Evolutionary conservation across 148 eudicot genomes (phyloP).

Genomic region (Arctostaphylos glauca): DNA sequence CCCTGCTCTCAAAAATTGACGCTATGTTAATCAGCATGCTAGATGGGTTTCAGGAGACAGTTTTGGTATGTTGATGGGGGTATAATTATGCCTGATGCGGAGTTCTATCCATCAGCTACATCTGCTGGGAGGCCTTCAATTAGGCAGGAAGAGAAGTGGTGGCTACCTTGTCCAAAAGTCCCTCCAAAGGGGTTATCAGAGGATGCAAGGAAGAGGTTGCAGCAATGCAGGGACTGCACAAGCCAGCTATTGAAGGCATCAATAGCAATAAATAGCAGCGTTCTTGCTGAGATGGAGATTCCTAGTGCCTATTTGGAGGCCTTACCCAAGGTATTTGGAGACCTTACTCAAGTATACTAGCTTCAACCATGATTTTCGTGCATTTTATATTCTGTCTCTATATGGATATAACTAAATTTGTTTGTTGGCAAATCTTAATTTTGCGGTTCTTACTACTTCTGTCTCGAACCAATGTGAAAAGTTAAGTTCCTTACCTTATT

Average conservation of each 20-base stretch:
- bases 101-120: conserved; percentile 24
- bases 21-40: conserved; percentile 78
- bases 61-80: conserved; percentile 79
- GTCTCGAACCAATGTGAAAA: not conserved
- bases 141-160: conserved; percentile 96
- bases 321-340: conserved; percentile 71
- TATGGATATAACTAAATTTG: not conserved
- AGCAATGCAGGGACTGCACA: conserved; percentile 85
- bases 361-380: not conserved
- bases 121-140: conserved; percentile 71
- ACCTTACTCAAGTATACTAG: not conserved
- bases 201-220: conserved; percentile 78
- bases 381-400: not conserved
- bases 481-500: not conserved
- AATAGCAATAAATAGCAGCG: conserved; percentile 82
- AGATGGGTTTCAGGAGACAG: conserved; percentile 74
- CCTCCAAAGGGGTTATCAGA: conserved; percentile 77
- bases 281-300: conserved; percentile 94
- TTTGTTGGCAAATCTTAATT: not conserved
- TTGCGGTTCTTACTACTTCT: not conserved
- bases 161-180: conserved; percentile 90
- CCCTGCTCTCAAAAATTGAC: conserved; percentile 87
- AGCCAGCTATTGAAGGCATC: conserved; percentile 95
- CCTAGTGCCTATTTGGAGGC: conserved; percentile 79
- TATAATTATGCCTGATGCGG: conserved; percentile 42